These are phyloP conservation scores for Kwoniella bestiolae DNA, from an alignment of 768 basidiomycete species.

Conservation along the genomic window DNA sequence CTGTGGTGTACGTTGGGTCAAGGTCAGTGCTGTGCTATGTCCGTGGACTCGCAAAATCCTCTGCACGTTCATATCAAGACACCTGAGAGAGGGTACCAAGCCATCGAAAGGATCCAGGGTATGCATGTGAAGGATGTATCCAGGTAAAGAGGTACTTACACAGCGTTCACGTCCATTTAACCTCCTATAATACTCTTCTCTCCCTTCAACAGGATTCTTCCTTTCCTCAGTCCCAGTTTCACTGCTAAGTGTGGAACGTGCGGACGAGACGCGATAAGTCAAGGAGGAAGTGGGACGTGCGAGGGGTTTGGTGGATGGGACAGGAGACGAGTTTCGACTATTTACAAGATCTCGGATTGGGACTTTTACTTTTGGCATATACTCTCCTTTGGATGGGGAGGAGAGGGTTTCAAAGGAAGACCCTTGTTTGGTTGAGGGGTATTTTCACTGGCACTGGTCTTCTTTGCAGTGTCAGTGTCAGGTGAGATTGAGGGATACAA, in stretches of 20 bases:
- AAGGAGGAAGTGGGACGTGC: not conserved
- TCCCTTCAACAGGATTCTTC: not conserved
- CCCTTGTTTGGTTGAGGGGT: not conserved
- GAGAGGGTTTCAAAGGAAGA: not conserved
- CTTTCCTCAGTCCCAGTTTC: not conserved
- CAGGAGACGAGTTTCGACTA: constrained; percentile 7
- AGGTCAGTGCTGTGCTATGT: not conserved
- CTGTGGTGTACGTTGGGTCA: too few relatives aligned
- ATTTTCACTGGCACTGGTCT: too few relatives aligned
- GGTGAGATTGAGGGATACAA: too few relatives aligned
- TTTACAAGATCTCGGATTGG: constrained; percentile 5
- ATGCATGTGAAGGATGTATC: too few relatives aligned
- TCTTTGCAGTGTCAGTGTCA: too few relatives aligned
- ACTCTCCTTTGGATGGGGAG: not conserved
- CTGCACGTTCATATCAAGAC: too few relatives aligned
- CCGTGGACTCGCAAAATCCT: too few relatives aligned
- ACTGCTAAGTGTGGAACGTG: not conserved
- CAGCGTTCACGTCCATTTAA: not conserved
- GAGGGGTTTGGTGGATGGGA: not conserved
- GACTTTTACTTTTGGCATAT: not conserved
- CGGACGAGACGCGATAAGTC: not conserved
- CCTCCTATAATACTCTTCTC: not conserved
- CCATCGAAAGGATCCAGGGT: not conserved
- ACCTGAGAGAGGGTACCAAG: too few relatives aligned
- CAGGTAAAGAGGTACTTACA: not conserved